Percentiles rank a stretch among this genome's conserved stretches.
Conservation (phyloP, 768 basidiomycete species). For the Mycena rebaudengoi region DNA sequence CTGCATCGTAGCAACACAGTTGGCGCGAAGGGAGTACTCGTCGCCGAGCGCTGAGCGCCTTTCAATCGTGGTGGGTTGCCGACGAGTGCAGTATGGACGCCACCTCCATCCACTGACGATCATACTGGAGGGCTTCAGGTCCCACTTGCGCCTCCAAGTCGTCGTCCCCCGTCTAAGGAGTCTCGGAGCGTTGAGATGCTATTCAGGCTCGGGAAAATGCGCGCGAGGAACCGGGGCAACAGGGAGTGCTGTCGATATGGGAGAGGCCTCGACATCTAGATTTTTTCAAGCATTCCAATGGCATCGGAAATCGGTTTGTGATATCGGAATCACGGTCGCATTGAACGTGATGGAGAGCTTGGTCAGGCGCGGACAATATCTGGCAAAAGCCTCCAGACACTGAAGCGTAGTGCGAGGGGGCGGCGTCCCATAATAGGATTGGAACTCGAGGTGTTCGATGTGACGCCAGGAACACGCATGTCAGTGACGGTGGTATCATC, state of each 20-base stretch:
- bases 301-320: too few relatives aligned
- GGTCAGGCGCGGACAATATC: background rate
- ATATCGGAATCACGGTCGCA: background rate
- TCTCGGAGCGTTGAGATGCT: background rate
- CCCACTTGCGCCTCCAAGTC: background rate
- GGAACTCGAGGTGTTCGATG: background rate
- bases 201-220: background rate
- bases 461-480: background rate
- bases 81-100: background rate
- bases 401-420: background rate
- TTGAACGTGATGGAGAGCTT: background rate
- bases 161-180: background rate
- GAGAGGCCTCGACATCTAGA: background rate
- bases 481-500: background rate
- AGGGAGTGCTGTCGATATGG: background rate
- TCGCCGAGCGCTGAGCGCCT: background rate
- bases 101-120: background rate
- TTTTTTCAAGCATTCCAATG: background rate
- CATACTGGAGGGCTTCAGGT: background rate
- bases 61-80: background rate
- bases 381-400: background rate
- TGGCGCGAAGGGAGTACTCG: background rate
- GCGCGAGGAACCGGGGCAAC: background rate
- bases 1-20: background rate
- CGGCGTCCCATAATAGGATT: background rate